Conservation (phyloP, 805 yeast genomes). For the Ogataea haglerorum region DNA sequence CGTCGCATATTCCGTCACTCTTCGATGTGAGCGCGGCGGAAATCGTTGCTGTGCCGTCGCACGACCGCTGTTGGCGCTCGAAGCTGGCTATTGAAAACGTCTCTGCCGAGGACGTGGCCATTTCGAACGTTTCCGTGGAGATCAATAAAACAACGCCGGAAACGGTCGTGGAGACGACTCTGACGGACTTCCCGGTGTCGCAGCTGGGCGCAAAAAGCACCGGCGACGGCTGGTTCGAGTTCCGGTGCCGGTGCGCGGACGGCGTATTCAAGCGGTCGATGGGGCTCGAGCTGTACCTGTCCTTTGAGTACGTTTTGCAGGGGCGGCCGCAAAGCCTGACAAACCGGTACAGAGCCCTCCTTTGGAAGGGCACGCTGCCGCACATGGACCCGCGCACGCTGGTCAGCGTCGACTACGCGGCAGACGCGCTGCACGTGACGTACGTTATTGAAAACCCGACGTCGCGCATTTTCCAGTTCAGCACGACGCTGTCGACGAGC, state of each 20-base stretch:
- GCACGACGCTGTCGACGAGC: slow-evolving; percentile 25
- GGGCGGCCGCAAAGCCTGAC: slow-evolving; percentile 4
- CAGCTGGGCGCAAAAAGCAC: neutral
- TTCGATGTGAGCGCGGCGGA: slow-evolving; percentile 20
- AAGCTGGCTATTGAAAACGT: slow-evolving; percentile 31
- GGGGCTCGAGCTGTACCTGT: slow-evolving; percentile 19
- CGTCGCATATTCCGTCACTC: slow-evolving; percentile 27
- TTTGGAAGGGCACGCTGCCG: slow-evolving; percentile 56
- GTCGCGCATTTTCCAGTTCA: slow-evolving; percentile 59
- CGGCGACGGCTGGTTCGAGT: slow-evolving; percentile 12
- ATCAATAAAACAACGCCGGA: slow-evolving; percentile 7
- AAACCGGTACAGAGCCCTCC: slow-evolving; percentile 34
- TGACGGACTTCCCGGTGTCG: neutral
- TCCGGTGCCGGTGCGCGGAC: slow-evolving; percentile 16
- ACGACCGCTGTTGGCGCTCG: slow-evolving; percentile 37
- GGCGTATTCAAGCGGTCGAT: slow-evolving; percentile 20
- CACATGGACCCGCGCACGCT: slow-evolving; percentile 68
- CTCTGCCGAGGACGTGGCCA: slow-evolving; percentile 26
- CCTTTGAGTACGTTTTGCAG: slow-evolving; percentile 16
- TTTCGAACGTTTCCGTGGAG: slow-evolving; percentile 31
- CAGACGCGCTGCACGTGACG: slow-evolving; percentile 31
- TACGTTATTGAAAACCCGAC: slow-evolving; percentile 76
- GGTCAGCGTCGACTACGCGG: slow-evolving; percentile 31
- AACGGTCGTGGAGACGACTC: slow-evolving; percentile 8
- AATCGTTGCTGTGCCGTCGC: slow-evolving; percentile 25